A percentile compares a stretch with the other conserved stretches of the same genome.
Evolutionary conservation across 257 asterid species (phyloP).

Genomic region (Gentiana macrophylla): DNA sequence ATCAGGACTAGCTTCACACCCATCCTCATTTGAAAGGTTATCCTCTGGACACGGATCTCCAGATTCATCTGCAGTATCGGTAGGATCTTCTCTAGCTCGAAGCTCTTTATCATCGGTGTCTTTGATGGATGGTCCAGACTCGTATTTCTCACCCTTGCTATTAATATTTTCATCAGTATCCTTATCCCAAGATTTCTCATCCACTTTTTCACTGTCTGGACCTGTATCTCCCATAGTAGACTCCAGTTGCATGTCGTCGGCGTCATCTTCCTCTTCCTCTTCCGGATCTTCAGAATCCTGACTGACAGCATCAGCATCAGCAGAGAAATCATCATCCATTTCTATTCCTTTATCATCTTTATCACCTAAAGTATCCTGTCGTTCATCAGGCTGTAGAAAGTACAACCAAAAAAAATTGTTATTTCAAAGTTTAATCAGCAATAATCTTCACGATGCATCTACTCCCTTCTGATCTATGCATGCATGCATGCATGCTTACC

Average conservation of each 20-base stretch:
- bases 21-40: slow-evolving; percentile 30
- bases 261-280: slow-evolving; percentile 39
- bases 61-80: slow-evolving; percentile 28
- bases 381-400: slow-evolving; percentile 42
- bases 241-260: slow-evolving; percentile 60
- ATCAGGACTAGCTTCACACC: slow-evolving; percentile 30
- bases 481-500: slow-evolving; percentile 25
- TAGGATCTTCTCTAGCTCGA: slow-evolving; percentile 63
- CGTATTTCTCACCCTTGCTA: slow-evolving; percentile 50
- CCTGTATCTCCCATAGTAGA: slow-evolving; percentile 83
- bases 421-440: too few relatives aligned
- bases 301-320: slow-evolving; percentile 53
- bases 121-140: slow-evolving; percentile 60
- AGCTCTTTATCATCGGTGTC: slow-evolving; percentile 54
- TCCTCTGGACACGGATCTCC: slow-evolving; percentile 33
- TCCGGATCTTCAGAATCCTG: slow-evolving; percentile 69
- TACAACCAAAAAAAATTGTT: too few relatives aligned
- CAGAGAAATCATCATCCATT: slow-evolving; percentile 86
- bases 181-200: slow-evolving; percentile 57
- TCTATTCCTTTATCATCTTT: slow-evolving; percentile 77
- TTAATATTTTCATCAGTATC: slow-evolving; percentile 33
- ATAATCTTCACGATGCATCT: too few relatives aligned
- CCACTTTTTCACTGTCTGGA: slow-evolving; percentile 47
- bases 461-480: too few relatives aligned
- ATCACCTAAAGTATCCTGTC: slow-evolving; percentile 32